A percentile compares a stretch with the other conserved stretches of the same genome.
phyloP scores from a whole-genome alignment of 352 stramenopile species.

The Plasmopara muralis region DNA sequence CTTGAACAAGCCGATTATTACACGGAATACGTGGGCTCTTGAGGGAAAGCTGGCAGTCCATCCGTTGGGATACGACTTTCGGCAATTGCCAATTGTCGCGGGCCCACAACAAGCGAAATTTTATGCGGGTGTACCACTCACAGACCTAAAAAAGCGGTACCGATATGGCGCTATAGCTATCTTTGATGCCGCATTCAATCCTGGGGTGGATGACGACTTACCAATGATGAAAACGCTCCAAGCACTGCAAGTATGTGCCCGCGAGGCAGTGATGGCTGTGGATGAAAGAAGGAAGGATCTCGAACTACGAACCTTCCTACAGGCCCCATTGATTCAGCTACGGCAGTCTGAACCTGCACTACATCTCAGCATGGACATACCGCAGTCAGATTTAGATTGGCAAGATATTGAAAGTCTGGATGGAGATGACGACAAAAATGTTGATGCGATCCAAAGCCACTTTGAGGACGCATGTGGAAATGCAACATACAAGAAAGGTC shows the following conservation, averaged over 20 bases:
- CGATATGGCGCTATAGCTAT: slow-evolving; percentile 56
- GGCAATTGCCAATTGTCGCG: no score
- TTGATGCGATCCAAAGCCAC: no score
- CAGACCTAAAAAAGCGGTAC: slow-evolving; percentile 33
- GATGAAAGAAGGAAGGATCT: slow-evolving; percentile 39
- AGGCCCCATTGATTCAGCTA: slow-evolving; percentile 31
- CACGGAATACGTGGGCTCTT: slow-evolving; percentile 35
- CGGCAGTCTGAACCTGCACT: slow-evolving; percentile 43
- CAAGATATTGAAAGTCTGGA: neutral
- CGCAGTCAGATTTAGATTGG: slow-evolving; percentile 9
- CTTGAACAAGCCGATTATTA: slow-evolving; percentile 35
- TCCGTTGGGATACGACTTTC: slow-evolving; percentile 7
- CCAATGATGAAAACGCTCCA: slow-evolving; percentile 27
- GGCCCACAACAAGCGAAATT: no score
- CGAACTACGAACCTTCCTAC: slow-evolving; percentile 24
- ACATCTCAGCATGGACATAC: slow-evolving; percentile 23
- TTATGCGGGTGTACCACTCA: slow-evolving; percentile 21
- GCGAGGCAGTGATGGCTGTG: slow-evolving; percentile 30
- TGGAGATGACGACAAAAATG: no score
- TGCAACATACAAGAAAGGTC: no score
- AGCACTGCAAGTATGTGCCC: slow-evolving; percentile 31
- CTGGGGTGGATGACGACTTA: slow-evolving; percentile 32
- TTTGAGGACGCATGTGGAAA: no score
- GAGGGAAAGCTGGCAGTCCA: slow-evolving; percentile 15
- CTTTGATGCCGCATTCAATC: slow-evolving; percentile 44